Conservation (phyloP, 257 asterid species). For the Handroanthus guayacan region DNA sequence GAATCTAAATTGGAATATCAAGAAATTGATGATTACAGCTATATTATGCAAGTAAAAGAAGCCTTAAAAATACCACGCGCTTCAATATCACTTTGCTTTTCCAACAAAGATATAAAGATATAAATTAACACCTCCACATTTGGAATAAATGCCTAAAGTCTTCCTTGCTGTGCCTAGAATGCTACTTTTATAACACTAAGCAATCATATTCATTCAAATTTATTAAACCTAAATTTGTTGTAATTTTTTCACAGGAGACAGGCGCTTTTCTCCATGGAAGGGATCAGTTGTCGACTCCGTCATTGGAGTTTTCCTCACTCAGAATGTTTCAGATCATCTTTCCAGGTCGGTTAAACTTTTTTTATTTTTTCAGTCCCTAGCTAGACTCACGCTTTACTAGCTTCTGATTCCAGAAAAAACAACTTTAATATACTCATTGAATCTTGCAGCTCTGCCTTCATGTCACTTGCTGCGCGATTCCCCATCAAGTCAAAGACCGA, state of each 20-base stretch:
- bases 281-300: slow-evolving; percentile 85
- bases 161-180: slow-evolving; percentile 8
- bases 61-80: neutral
- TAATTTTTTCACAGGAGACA: slow-evolving; percentile 56
- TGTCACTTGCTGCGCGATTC: slow-evolving; percentile 69
- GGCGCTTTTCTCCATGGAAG: slow-evolving; percentile 79
- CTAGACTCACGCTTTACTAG: slow-evolving; percentile 5
- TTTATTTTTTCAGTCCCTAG: neutral
- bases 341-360: slow-evolving; percentile 58
- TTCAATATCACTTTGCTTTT: neutral
- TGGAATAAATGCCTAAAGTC: slow-evolving; percentile 6
- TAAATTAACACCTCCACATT: slow-evolving; percentile 16
- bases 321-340: slow-evolving; percentile 77
- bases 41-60: neutral
- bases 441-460: slow-evolving; percentile 76
- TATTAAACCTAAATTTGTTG: slow-evolving; percentile 28
- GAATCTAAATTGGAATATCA: slow-evolving; percentile 25
- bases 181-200: neutral
- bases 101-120: slow-evolving; percentile 17
- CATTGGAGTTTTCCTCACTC: slow-evolving; percentile 78
- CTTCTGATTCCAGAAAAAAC: slow-evolving; percentile 9
- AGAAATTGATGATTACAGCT: slow-evolving; percentile 12
- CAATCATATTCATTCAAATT: slow-evolving; percentile 21
- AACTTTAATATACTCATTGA: slow-evolving; percentile 13
- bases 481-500: slow-evolving; percentile 46